Evolutionary conservation across 768 basidiomycete species (phyloP).

Genomic region (Pleurotus giganteus): DNA sequence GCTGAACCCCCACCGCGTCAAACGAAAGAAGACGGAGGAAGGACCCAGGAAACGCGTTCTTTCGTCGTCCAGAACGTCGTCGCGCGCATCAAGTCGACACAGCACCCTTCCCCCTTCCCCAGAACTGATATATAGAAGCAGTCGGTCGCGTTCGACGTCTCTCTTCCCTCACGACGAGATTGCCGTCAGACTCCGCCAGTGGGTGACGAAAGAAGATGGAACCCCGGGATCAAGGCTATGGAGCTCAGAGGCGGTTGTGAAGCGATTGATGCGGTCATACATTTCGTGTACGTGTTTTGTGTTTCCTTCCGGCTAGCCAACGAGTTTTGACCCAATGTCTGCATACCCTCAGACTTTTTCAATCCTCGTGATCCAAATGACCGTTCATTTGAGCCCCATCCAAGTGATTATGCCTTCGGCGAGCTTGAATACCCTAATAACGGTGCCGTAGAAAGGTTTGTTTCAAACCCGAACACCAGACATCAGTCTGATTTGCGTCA

Average conservation of each 20-base stretch:
- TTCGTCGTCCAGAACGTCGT: slow-evolving; percentile 32
- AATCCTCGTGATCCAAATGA: slow-evolving; percentile 66
- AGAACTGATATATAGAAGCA: slow-evolving; percentile 55
- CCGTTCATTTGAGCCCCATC: slow-evolving; percentile 60
- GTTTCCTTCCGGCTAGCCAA: too few relatives aligned
- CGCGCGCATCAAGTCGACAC: slow-evolving; percentile 44
- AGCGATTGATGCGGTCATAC: slow-evolving; percentile 61
- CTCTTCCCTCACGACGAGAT: slow-evolving; percentile 41
- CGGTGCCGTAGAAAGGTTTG: slow-evolving; percentile 65
- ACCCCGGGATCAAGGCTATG: slow-evolving; percentile 48
- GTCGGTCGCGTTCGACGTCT: slow-evolving; percentile 68
- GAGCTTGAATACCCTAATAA: slow-evolving; percentile 81
- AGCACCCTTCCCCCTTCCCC: slow-evolving; percentile 40
- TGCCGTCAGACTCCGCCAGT: slow-evolving; percentile 40
- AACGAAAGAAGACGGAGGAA: slow-evolving; percentile 39
- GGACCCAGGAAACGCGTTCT: slow-evolving; percentile 30
- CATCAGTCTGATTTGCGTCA: slow-evolving; percentile 23
- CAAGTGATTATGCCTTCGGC: slow-evolving; percentile 58
- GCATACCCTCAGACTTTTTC: slow-evolving; percentile 53
- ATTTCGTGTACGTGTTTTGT: slow-evolving; percentile 54
- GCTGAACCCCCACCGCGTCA: slow-evolving; percentile 23
- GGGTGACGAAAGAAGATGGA: slow-evolving; percentile 52
- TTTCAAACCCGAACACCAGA: slow-evolving; percentile 13
- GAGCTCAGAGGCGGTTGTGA: slow-evolving; percentile 67
- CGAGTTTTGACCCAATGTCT: slow-evolving; percentile 16